These are phyloP conservation scores for Xylaria cubensis DNA, from an alignment of 495 filamentous ascomycete species.

Conservation along the genomic window DNA sequence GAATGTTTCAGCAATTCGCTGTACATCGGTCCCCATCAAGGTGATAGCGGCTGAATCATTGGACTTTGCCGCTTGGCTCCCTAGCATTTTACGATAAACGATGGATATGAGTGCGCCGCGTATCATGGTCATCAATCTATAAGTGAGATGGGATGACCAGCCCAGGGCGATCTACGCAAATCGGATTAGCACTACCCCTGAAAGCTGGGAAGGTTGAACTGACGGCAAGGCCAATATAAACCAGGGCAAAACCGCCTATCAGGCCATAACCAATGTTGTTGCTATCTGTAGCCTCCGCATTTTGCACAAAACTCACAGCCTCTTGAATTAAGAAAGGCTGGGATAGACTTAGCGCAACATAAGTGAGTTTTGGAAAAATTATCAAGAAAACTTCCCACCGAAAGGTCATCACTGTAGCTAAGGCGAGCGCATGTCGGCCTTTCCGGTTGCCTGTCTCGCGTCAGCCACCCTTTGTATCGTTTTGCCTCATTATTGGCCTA, in stretches of 20 bases:
- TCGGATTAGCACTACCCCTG: neutral
- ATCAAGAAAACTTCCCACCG: slow-evolving; percentile 27
- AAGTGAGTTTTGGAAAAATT: slow-evolving; percentile 32
- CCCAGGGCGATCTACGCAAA: slow-evolving; percentile 8
- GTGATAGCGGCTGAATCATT: slow-evolving; percentile 36
- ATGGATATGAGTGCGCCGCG: slow-evolving; percentile 35
- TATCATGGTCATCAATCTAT: slow-evolving; percentile 37
- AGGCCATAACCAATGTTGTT: slow-evolving; percentile 52
- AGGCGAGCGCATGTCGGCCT: slow-evolving; percentile 25
- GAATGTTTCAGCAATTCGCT: slow-evolving; percentile 31
- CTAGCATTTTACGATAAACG: slow-evolving; percentile 36
- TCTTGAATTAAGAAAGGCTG: slow-evolving; percentile 40
- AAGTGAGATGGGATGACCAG: slow-evolving; percentile 31
- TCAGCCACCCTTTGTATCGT: neutral
- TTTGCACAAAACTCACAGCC: slow-evolving; percentile 28
- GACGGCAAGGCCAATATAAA: slow-evolving; percentile 61
- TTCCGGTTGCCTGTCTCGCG: slow-evolving; percentile 19
- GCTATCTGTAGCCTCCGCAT: slow-evolving; percentile 37
- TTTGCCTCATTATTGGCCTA: slow-evolving; percentile 21
- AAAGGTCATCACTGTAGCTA: slow-evolving; percentile 27
- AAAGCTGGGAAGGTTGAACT: slow-evolving; percentile 3
- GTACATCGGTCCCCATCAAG: slow-evolving; percentile 40
- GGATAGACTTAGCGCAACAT: slow-evolving; percentile 33
- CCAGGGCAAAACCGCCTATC: slow-evolving; percentile 60
- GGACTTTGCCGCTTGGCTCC: slow-evolving; percentile 8